These are phyloP conservation scores for Cornus suecica DNA, from an alignment of 148 eudicot species.

Conservation along the genomic window DNA sequence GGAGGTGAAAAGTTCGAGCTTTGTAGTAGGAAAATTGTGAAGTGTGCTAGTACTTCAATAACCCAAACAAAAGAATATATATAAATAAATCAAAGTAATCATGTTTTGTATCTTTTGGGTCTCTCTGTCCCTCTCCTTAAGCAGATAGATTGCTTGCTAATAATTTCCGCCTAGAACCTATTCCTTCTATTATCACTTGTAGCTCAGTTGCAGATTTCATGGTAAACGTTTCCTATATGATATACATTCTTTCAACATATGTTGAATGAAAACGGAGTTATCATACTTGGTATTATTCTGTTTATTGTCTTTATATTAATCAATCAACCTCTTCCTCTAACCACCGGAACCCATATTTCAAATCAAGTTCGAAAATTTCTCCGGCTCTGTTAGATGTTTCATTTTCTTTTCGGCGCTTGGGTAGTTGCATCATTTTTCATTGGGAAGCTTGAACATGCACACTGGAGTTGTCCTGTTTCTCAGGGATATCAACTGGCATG, in stretches of 20 bases:
- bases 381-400: neutral
- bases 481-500: neutral
- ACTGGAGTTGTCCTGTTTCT: neutral
- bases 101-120: too few species aligned
- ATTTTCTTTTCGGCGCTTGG: neutral
- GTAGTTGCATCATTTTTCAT: neutral
- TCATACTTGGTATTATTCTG: neutral
- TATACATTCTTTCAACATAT: too few species aligned
- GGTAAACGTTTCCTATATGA: neutral
- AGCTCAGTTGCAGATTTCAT: neutral
- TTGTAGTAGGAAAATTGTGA: too few species aligned
- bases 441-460: neutral
- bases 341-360: neutral
- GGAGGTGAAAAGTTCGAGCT: too few species aligned
- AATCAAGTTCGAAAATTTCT: neutral
- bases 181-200: neutral
- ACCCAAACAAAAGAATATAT: too few species aligned
- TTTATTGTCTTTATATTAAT: neutral
- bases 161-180: too few species aligned
- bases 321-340: neutral
- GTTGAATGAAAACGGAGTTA: neutral
- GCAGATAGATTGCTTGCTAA: too few species aligned
- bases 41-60: too few species aligned
- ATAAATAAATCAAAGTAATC: too few species aligned
- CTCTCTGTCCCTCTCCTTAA: too few species aligned